phyloP scores from a whole-genome alignment of 192 early-diverging fungal species.

The Jimgerdemannia flammicorona region DNA sequence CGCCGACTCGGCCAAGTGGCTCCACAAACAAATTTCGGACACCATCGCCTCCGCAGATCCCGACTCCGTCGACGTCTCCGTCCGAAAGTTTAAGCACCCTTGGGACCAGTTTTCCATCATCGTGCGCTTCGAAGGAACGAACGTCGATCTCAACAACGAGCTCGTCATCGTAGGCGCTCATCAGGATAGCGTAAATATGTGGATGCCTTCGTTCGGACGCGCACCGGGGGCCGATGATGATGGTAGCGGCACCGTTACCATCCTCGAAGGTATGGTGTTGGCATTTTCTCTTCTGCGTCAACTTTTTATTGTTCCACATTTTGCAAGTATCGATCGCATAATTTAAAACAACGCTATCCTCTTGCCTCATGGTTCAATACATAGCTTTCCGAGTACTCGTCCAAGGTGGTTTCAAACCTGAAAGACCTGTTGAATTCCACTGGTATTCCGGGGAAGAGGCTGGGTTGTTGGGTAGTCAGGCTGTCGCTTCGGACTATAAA shows the following conservation, averaged over 20 bases:
- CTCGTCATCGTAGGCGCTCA: slow-evolving; percentile 86
- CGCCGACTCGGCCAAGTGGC: slow-evolving; percentile 64
- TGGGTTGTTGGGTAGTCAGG: slow-evolving; percentile 87
- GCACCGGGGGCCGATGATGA: slow-evolving; percentile 68
- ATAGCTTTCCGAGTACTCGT: slow-evolving; percentile 66
- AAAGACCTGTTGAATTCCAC: slow-evolving; percentile 90
- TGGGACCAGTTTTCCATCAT: slow-evolving; percentile 86
- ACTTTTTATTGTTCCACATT: not conserved
- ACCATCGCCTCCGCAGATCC: slow-evolving; percentile 32
- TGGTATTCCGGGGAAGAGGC: slow-evolving; percentile 93
- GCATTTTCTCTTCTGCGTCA: not conserved
- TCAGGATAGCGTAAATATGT: slow-evolving; percentile 87
- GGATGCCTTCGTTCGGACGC: slow-evolving; percentile 71
- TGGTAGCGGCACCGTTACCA: slow-evolving; percentile 80
- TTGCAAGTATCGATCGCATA: not conserved
- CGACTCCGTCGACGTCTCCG: slow-evolving; percentile 46
- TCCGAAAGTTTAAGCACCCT: slow-evolving; percentile 71
- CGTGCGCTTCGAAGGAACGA: slow-evolving; percentile 70
- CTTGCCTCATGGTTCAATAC: not conserved
- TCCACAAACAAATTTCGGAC: slow-evolving; percentile 51
- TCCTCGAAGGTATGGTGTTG: slow-evolving; percentile 57
- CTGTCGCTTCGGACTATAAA: slow-evolving; percentile 69
- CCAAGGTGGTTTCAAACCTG: slow-evolving; percentile 61
- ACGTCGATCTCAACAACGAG: slow-evolving; percentile 43
- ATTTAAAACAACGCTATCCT: not conserved